These are phyloP conservation scores for Amphirosellinia nigrospora DNA, from an alignment of 495 filamentous ascomycete genomes.

Conservation along the genomic window DNA sequence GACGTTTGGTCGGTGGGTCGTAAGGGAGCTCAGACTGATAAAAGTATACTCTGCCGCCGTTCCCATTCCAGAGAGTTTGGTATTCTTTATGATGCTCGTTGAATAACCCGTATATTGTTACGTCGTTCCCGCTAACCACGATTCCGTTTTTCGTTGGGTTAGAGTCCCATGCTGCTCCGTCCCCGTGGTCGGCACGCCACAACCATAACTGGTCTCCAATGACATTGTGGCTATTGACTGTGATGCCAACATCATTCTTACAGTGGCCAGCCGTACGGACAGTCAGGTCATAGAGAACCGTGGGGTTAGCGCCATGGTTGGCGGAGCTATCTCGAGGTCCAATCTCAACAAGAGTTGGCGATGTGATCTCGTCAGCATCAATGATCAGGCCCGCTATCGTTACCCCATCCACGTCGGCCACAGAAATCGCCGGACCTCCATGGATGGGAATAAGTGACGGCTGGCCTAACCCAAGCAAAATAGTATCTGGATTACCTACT, in stretches of 20 bases:
- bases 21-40: slow-evolving; percentile 44
- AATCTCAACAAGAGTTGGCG: slow-evolving; percentile 36
- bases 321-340: slow-evolving; percentile 31
- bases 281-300: slow-evolving; percentile 40
- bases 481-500: slow-evolving; percentile 29
- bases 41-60: slow-evolving; percentile 40
- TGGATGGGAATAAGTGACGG: slow-evolving; percentile 35
- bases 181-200: slow-evolving; percentile 42
- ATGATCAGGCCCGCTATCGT: slow-evolving; percentile 43
- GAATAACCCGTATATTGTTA: slow-evolving; percentile 42
- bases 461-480: slow-evolving; percentile 38
- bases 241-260: slow-evolving; percentile 40
- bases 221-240: slow-evolving; percentile 38
- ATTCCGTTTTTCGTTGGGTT: slow-evolving; percentile 41
- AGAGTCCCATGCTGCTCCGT: slow-evolving; percentile 35
- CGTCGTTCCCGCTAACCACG: slow-evolving; percentile 40
- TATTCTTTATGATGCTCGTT: slow-evolving; percentile 43
- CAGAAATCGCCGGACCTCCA: slow-evolving; percentile 30
- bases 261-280: slow-evolving; percentile 36
- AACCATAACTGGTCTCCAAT: slow-evolving; percentile 42
- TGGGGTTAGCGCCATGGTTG: slow-evolving; percentile 34
- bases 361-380: slow-evolving; percentile 33
- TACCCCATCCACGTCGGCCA: slow-evolving; percentile 39
- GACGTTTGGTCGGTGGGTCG: slow-evolving; percentile 39
- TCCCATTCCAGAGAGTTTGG: slow-evolving; percentile 43